Base-by-base conservation (phyloP, 441 rosid genomes). In the Oxalis stricta region DNA sequence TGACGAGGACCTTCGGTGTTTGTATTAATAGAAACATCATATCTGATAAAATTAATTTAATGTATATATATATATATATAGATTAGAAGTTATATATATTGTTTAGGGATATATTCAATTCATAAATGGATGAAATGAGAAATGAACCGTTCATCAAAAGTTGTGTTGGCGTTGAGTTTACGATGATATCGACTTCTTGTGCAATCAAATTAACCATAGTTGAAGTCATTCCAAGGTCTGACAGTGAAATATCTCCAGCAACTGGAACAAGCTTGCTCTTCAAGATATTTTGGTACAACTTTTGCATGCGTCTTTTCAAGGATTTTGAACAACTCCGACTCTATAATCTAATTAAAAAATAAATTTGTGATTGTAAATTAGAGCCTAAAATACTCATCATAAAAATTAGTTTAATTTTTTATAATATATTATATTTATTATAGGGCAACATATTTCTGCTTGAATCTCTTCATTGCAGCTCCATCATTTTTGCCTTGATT, bases 1-100 rank as follows among this genome's bases (percentile, higher is more conserved):
- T n/a, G 11, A 33, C 26, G 18, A 26, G 70, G 63, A 44, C 65
- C 73, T 48, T 46, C 39, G 1, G 58, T 42, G 34, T 70, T 70
- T 14, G 41, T 46, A 19, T 30, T 58, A 3, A 57, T 4, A 10
- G 68, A 35, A 26, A 38, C 33, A 20, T 67, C 73, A 18, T 71
- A 63, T 40, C 74, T 60, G 59, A 23, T 7, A 23, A 23, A 6
- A 12, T 16, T 5, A n/a, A n/a, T n/a, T 42, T 20, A 6, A 43
- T 23, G 13, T 1, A 16, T 3, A 13, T 11, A n/a, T 18, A 15
- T 8, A 2, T 19, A 10, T 22, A 35, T 11, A 6, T 10, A 32
- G 1, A 1, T 19, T 0, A 3, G 4, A 9, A 6, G 17, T 3
- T 38, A 23, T 23, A n/a, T n/a, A n/a, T n/a, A n/a, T n/a, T n/a